Base-by-base conservation (phyloP, 169 alveolate genomes). In the Plasmodium coatneyi region DNA sequence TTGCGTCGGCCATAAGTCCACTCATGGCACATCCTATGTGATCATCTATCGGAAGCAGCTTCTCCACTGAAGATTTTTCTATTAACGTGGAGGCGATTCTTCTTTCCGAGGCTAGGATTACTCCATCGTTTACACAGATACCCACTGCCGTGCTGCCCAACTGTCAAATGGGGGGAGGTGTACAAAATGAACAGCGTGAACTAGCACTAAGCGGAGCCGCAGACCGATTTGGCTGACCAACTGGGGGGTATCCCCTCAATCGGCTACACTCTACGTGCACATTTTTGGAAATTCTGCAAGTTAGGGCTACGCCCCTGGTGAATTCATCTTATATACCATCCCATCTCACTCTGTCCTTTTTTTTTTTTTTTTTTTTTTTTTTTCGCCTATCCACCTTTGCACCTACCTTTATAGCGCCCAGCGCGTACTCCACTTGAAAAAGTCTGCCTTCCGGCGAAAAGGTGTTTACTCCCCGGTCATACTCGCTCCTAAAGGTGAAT, bases 121-220 rank as follows among this genome's bases (percentile, higher is more conserved):
- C 99, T 9, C 99, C 99, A 70, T 99, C 99, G 43, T 98, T 96
- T 12, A 99, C 98, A 84, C 98, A 96, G 34, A 99, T 97, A 16
- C 99, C 99, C 25, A 99, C 96, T n/a, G 99, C 99, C n/a, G 99
- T 98, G 87, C 99, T 97, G 9, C 99, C 99, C 60, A 98, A 97
- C 97, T 97, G 41, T 9, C 43, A n/a, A 22, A 83, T 46, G 49
- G 19, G 66, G 52, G 19, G 71, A 43, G 25, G 70, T 52, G 76
- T 19, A 49, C 54, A 49, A 49, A 49, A 49, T 49, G 60, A 6
- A 49, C 22, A 49, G 0, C 3, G 25, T 12, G 54, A n/a, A 43
- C 3, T 43, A 1, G 54, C 54, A 43, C 54, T 49, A 14, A 0
- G 60, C 60, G 9, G 60, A 41, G 49, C 14, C 54, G 10, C 54